A percentile compares a stretch with the other conserved stretches of the same genome.
These are phyloP conservation scores for Apophysomyces variabilis DNA, from an alignment of 371 early-diverging fungal species.

Conservation along the genomic window DNA sequence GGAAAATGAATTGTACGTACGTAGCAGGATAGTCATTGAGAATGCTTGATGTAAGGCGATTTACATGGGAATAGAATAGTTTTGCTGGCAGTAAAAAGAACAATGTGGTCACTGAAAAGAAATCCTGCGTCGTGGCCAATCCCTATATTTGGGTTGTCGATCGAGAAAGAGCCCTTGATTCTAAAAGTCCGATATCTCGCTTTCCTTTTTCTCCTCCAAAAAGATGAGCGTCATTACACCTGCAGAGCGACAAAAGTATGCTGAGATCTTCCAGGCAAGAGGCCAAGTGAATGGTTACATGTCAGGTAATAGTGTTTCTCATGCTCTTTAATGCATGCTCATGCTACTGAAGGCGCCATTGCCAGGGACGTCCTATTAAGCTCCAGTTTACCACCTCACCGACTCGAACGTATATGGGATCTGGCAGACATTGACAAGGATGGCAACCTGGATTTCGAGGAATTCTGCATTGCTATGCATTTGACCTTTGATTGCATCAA, in stretches of 20 bases:
- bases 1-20: too few species aligned
- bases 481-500: constrained; percentile 59
- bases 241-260: constrained; percentile 47
- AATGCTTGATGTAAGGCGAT: too few species aligned
- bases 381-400: constrained; percentile 56
- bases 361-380: constrained; percentile 62
- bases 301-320: constrained; percentile 38
- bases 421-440: constrained; percentile 80
- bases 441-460: constrained; percentile 77
- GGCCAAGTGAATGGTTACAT: constrained; percentile 61
- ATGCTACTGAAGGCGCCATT: constrained; percentile 35
- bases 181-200: neutral
- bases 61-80: too few species aligned
- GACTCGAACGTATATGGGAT: constrained; percentile 67
- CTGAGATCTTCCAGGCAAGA: constrained; percentile 48
- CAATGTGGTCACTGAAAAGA: too few species aligned
- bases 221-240: constrained; percentile 19
- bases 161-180: neutral
- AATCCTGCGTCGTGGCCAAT: too few species aligned
- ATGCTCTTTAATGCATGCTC: neutral
- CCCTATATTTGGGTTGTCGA: neutral
- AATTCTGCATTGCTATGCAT: constrained; percentile 76
- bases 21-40: too few species aligned
- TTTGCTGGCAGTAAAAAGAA: too few species aligned
- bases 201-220: neutral